These are phyloP conservation scores for Ophiostoma ips DNA, from an alignment of 2,329 filamentous ascomycete genomes.

Conservation along the genomic window DNA sequence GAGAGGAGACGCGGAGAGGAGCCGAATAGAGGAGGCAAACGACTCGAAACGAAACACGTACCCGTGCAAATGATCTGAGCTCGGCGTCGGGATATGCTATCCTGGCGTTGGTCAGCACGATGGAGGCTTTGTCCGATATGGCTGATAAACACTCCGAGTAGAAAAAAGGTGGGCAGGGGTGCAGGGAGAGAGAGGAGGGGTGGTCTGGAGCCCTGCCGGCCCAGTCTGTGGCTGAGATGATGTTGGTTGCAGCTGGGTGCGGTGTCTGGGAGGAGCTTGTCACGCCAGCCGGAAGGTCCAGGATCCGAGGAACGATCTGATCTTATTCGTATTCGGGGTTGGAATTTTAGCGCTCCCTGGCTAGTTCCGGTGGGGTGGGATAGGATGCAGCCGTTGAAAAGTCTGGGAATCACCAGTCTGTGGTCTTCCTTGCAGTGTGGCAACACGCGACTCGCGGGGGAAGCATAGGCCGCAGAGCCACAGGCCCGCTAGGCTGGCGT, in stretches of 20 bases:
- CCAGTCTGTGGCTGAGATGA: neutral
- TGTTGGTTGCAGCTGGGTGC: neutral
- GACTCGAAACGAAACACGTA: neutral
- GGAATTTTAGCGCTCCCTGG: neutral
- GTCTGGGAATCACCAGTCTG: slow-evolving; percentile 1
- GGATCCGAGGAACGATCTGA: slow-evolving; percentile 1
- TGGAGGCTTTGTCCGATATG: neutral
- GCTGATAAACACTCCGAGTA: neutral
- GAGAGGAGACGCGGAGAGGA: neutral
- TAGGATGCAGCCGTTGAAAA: neutral
- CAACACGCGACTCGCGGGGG: slow-evolving; percentile 5
- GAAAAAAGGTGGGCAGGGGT: neutral
- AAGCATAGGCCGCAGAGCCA: slow-evolving; percentile 4
- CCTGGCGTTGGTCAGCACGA: neutral
- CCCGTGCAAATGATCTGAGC: neutral
- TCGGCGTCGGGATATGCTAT: neutral
- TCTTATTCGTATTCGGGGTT: slow-evolving; percentile 6
- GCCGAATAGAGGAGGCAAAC: neutral
- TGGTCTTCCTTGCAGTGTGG: neutral
- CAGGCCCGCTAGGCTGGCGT: slow-evolving; percentile 5
- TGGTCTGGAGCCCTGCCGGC: too few species aligned
- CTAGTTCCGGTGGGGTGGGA: neutral
- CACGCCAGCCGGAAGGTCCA: slow-evolving; percentile 8
- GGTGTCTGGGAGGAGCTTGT: neutral
- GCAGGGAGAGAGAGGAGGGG: too few species aligned